A percentile compares a stretch with the other conserved stretches of the same genome.
Conservation (phyloP, 2,329 filamentous ascomycete species). For the Purpureocillium takamizusanense region DNA sequence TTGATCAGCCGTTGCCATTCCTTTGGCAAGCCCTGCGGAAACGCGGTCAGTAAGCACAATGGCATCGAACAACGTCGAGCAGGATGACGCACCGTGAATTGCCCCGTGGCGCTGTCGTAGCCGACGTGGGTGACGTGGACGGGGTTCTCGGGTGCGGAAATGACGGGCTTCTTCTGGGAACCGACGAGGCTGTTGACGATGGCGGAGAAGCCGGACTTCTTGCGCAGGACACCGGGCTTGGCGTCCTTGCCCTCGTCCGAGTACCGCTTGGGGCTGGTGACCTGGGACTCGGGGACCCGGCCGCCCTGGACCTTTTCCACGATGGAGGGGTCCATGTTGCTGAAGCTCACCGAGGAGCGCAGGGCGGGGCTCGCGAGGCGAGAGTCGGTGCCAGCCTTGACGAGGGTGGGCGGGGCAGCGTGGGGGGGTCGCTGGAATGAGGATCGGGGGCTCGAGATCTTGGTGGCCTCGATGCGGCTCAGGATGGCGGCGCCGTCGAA, state of each 20-base stretch:
- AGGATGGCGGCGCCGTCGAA: constrained; percentile 57
- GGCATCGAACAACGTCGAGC: background rate
- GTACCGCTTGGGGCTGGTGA: constrained; percentile 57
- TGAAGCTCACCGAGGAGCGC: constrained; percentile 52
- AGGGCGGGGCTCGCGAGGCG: constrained; percentile 44
- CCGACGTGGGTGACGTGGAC: constrained; percentile 97
- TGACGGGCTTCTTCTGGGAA: constrained; percentile 82
- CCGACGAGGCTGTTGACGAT: constrained; percentile 79
- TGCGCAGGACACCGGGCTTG: constrained; percentile 55
- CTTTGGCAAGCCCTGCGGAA: constrained; percentile 75
- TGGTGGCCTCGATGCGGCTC: constrained; percentile 48
- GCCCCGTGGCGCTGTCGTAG: constrained; percentile 90
- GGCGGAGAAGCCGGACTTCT: constrained; percentile 82
- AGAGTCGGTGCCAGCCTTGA: constrained; percentile 45
- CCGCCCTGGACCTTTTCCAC: constrained; percentile 25
- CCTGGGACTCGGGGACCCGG: constrained; percentile 29
- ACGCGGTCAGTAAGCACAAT: constrained; percentile 3
- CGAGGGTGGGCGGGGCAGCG: constrained; percentile 22
- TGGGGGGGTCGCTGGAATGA: constrained; percentile 18
- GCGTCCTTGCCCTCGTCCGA: constrained; percentile 67
- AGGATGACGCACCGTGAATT: constrained; percentile 70
- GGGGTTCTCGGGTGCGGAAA: constrained; percentile 95
- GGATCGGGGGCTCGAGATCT: constrained; percentile 23
- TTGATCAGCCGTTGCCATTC: constrained; percentile 96
- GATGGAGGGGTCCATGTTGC: constrained; percentile 26